Evolutionary conservation across 1,284 basidiomycete species (phyloP), one percentile per base, ranked within the genome.

Genomic region (Microbotryomycetes sp.): DNA sequence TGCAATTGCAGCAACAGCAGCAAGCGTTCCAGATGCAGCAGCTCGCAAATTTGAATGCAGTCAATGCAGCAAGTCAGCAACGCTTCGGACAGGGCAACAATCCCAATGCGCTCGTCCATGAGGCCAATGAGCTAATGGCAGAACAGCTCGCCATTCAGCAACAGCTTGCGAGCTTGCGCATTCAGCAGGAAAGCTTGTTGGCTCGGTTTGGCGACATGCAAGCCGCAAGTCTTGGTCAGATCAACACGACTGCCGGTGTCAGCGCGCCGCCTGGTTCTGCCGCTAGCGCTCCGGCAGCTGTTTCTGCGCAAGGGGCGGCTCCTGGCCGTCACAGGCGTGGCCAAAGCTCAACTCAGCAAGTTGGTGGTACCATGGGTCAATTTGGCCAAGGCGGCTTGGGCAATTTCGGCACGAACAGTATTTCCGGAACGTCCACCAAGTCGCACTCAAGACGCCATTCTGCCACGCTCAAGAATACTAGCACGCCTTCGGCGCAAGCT

Each of bases 401-500:
- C n/a, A 46, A 66, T 30, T 66, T 71, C 49, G 59, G 60, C 24
- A 47, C 55, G n/a, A 47, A 27, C 18, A n/a, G 13, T 55, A 31
- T n/a, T 47, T 29, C 9, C 27, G 26, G 27, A 3, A 2, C 50
- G 2, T 48, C 26, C n/a, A 26, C 75, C 6, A 84, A 86, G 65
- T 89, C 89, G 28, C 94, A 98, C 74, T 88, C 88, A 52, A 83
- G 94, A 59, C 83, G 94, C 65, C 93, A 97, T 77, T 94, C 91
- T 70, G 89, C 96, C 66, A 97, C 94, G 71, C 89, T 94, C 6
- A 48, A 52, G 46, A 72, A 41, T 41, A 41, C 35, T 41, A 18
- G 35, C 18, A 41, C 35, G 9, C 35, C 35, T 11, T 18, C 35
- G 11, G 9, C 35, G 18, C 9, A 9, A 41, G 35, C 35, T 41